phyloP scores from a whole-genome alignment of 805 yeast species.

The Spathaspora hagerdaliae region DNA sequence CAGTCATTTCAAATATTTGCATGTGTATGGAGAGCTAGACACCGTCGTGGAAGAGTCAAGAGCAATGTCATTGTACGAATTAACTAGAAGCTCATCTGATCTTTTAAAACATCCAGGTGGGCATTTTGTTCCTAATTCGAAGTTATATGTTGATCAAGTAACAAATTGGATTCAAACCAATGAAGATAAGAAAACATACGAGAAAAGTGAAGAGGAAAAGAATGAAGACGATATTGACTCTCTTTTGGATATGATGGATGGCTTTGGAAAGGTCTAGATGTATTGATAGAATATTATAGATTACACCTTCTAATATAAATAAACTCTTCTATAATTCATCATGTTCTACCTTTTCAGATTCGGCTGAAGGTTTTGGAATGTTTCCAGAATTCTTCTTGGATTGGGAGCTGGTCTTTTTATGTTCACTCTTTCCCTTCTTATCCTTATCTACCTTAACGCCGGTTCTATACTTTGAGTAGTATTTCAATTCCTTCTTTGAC shows the following conservation, averaged over 20 bases:
- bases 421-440: not conserved
- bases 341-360: constrained; percentile 1
- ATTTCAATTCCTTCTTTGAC: constrained; percentile 29
- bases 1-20: constrained; percentile 41
- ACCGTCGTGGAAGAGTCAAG: constrained; percentile 78
- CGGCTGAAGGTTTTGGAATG: not conserved
- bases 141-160: constrained; percentile 39
- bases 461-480: constrained; percentile 23
- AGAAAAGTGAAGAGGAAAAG: constrained; percentile 9
- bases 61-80: constrained; percentile 51
- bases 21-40: constrained; percentile 82
- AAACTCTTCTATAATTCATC: constrained; percentile 6
- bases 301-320: not conserved
- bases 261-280: constrained; percentile 14
- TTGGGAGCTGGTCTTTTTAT: too few relatives aligned
- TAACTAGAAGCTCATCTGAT: constrained; percentile 42
- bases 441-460: not conserved
- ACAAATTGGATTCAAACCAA: constrained; percentile 33
- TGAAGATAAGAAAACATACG: constrained; percentile 11
- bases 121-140: constrained; percentile 91
- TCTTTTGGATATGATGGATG: constrained; percentile 38
- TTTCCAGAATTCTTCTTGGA: not conserved
- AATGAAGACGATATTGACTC: constrained; percentile 26
- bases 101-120: constrained; percentile 91
- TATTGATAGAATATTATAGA: not conserved